Base-by-base conservation (phyloP, 306 rosid species). In the Cyclanthera cordifolia region DNA sequence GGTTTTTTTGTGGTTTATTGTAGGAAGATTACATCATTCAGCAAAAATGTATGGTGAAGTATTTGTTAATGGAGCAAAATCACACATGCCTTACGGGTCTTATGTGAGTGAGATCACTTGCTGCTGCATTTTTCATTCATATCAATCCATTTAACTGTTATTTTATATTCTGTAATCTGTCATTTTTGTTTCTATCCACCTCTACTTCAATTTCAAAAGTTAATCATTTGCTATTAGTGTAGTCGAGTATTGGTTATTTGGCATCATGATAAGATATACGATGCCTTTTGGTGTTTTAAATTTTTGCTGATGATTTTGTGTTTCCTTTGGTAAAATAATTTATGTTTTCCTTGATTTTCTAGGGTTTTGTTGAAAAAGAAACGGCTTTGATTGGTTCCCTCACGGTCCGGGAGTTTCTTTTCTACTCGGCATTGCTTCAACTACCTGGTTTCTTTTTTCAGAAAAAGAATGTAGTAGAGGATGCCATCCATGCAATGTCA, bases 331-430 rank as follows among this genome's bases (percentile, higher is more conserved):
- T 43, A 2, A 6, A 12, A 21, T 41, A 21, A 12, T 41, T 63
- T 12, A 5, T 24, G 41, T 14, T 65, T 9, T 45, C 21, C 54
- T 50, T 23, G 4, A 55, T 52, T 53, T 81, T 82, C 67, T 79
- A 94, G 99, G 99, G 99, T 55, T 94, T 83, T 71, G 99, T 94
- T 30, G 96, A 88, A 81, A 86, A 95, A 79, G 90, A 94, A 73
- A 86, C 89, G 16, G 79, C 88, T 79, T 82, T 90, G 74, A 94
- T 94, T 69, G 96, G 99, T 73, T 90, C 99, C 61, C 96, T 94
- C 69, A 94, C 99, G 14, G 99, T 94, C 53, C 87, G 92, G 56
- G 99, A 94, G 77, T 90, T 82, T 80, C 89, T 94, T 43, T 94
- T 85, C 74, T 94, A 94, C 79, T 90, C 99, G 3, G 97, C 99